These are phyloP conservation scores for Verticillium zaregamsianum DNA, from an alignment of 2,329 filamentous ascomycete species.

Conservation along the genomic window DNA sequence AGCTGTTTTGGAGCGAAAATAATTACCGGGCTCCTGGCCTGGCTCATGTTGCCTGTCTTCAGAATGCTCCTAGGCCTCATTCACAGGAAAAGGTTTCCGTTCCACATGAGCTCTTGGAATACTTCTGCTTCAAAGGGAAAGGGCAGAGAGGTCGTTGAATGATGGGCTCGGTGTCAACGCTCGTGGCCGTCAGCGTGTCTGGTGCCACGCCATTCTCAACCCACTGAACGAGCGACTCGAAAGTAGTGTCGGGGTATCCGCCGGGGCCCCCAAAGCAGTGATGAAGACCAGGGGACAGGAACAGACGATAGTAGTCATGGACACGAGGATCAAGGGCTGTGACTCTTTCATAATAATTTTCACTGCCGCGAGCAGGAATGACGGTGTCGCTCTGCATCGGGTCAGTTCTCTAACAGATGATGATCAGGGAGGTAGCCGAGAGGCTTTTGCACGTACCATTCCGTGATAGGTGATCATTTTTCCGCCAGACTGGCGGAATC, in stretches of 20 bases:
- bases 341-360: too few species aligned
- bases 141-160: too few species aligned
- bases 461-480: constrained; percentile 45
- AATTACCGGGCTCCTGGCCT: too few species aligned
- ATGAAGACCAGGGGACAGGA: constrained; percentile 48
- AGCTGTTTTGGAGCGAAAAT: too few species aligned
- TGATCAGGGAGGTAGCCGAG: too few species aligned
- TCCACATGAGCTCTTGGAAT: too few species aligned
- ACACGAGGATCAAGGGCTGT: background rate
- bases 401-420: too few species aligned
- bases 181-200: constrained; percentile 14
- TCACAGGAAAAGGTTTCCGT: too few species aligned
- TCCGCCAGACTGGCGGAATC: constrained; percentile 26
- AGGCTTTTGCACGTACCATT: constrained; percentile 8
- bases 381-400: constrained; percentile 25
- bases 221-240: constrained; percentile 45
- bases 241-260: constrained; percentile 33
- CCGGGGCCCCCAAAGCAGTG: constrained; percentile 45
- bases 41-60: too few species aligned
- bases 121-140: too few species aligned
- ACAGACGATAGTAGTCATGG: constrained; percentile 44
- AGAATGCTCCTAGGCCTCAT: too few species aligned
- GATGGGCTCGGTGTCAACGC: too few species aligned
- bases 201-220: constrained; percentile 40
- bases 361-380: constrained; percentile 22